Percentiles rank a stretch among this genome's conserved stretches.
These are phyloP conservation scores for Cornus florida DNA, from an alignment of 148 eudicot species.

Conservation along the genomic window DNA sequence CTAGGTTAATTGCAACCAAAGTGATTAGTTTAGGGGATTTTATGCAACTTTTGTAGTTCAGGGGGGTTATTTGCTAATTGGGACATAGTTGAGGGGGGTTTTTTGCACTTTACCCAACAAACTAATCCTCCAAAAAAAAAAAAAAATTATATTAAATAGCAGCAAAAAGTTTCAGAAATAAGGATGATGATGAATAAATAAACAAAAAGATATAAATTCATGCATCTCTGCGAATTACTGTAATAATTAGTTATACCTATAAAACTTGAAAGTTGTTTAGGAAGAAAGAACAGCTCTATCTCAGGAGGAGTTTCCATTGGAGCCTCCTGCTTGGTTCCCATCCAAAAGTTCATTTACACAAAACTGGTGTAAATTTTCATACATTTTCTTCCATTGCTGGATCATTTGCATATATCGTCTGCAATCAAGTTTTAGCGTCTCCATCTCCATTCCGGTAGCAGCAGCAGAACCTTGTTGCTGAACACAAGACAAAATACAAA, in stretches of 20 bases:
- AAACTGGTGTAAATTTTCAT: conserved; percentile 65
- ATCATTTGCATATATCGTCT: conserved; percentile 59
- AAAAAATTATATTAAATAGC: neutral
- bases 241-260: conserved; percentile 21
- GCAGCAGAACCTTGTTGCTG: conserved; percentile 91
- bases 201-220: neutral
- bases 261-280: conserved; percentile 28
- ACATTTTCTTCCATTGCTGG: conserved; percentile 73
- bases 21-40: too few relatives aligned
- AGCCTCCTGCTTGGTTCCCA: conserved; percentile 35
- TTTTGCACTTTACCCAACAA: too few relatives aligned
- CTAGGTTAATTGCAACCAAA: too few relatives aligned
- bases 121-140: too few relatives aligned
- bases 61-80: too few relatives aligned
- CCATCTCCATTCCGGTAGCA: conserved; percentile 79
- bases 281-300: neutral
- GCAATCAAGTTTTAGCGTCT: conserved; percentile 60
- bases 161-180: neutral
- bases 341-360: conserved; percentile 66
- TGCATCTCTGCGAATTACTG: neutral
- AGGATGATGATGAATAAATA: neutral
- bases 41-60: too few relatives aligned
- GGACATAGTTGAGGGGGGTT: too few relatives aligned
- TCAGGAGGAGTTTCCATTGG: conserved; percentile 10
- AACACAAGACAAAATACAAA: conserved; percentile 6